Percentiles rank a stretch among this genome's conserved stretches.
Conservation (phyloP, 1,284 basidiomycete species). For the Salmacisia buchloeana region DNA sequence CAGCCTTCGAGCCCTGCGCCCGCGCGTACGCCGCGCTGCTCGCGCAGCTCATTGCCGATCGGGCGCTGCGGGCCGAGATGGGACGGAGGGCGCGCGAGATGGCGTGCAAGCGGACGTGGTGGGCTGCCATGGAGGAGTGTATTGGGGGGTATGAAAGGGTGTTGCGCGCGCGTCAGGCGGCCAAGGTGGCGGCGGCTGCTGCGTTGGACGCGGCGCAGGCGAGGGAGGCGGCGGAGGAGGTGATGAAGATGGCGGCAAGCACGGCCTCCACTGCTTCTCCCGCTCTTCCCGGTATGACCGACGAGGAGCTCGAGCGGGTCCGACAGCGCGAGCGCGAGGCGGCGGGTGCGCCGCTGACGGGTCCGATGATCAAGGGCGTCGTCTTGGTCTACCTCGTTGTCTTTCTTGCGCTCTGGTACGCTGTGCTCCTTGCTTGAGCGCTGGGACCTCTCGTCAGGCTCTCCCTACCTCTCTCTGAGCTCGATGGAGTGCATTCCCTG, state of each 20-base stretch:
- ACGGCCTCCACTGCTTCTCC: no score
- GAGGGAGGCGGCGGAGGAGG: neutral
- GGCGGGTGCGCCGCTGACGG: slow-evolving; percentile 37
- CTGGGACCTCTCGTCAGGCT: no score
- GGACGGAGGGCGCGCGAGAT: slow-evolving; percentile 51
- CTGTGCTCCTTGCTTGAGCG: neutral
- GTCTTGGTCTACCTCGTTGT: slow-evolving; percentile 31
- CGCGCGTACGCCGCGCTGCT: slow-evolving; percentile 55
- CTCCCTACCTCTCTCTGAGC: no score
- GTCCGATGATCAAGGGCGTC: slow-evolving; percentile 25
- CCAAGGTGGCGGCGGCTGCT: no score
- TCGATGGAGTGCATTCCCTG: no score
- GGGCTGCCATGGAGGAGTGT: slow-evolving; percentile 58
- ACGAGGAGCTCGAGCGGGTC: slow-evolving; percentile 42
- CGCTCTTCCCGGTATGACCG: slow-evolving; percentile 24
- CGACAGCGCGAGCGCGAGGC: slow-evolving; percentile 28
- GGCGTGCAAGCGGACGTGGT: slow-evolving; percentile 55
- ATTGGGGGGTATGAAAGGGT: slow-evolving; percentile 57
- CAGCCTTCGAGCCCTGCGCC: slow-evolving; percentile 51
- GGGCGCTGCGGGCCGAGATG: slow-evolving; percentile 53
- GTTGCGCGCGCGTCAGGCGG: no score
- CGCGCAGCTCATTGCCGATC: slow-evolving; percentile 49
- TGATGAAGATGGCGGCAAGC: neutral
- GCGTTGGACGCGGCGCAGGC: neutral
- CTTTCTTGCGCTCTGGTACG: slow-evolving; percentile 23